Conservation (phyloP, 176 grass and related monocot genomes). For the Typha latifolia region DNA sequence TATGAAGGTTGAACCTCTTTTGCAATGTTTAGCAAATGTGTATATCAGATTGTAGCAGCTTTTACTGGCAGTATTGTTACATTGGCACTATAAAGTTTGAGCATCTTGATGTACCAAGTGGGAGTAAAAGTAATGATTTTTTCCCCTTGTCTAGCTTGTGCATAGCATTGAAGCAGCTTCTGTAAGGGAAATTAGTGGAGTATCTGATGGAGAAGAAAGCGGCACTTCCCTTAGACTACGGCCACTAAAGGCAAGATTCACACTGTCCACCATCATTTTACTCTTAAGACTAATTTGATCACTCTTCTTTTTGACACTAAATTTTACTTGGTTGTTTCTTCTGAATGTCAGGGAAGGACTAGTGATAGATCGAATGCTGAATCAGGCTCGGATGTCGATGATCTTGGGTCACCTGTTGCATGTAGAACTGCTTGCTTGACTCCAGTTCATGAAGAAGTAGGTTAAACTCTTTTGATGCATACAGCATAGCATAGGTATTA, state of each 20-base stretch:
- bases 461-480: slow-evolving; percentile 5
- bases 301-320: slow-evolving; percentile 23
- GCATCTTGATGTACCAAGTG: neutral
- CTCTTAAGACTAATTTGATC: slow-evolving; percentile 5
- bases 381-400: slow-evolving; percentile 84
- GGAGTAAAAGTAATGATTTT: slow-evolving; percentile 12
- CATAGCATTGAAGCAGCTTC: slow-evolving; percentile 54
- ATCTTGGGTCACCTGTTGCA: slow-evolving; percentile 24
- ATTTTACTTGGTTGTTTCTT: slow-evolving; percentile 12
- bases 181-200: slow-evolving; percentile 38
- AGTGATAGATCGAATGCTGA: slow-evolving; percentile 76
- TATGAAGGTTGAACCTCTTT: slow-evolving; percentile 42
- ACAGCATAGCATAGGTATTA: neutral
- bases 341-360: slow-evolving; percentile 55
- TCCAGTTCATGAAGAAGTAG: slow-evolving; percentile 82
- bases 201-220: slow-evolving; percentile 72
- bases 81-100: neutral
- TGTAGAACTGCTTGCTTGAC: slow-evolving; percentile 52
- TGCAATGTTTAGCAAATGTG: neutral
- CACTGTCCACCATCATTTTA: slow-evolving; percentile 6
- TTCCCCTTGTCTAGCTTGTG: slow-evolving; percentile 43
- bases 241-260: slow-evolving; percentile 61
- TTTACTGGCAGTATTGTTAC: neutral
- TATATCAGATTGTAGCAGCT: neutral
- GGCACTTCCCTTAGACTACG: slow-evolving; percentile 48